Conservation (phyloP, 805 yeast species). For the Cyberlindnera euphorbiiphila region DNA sequence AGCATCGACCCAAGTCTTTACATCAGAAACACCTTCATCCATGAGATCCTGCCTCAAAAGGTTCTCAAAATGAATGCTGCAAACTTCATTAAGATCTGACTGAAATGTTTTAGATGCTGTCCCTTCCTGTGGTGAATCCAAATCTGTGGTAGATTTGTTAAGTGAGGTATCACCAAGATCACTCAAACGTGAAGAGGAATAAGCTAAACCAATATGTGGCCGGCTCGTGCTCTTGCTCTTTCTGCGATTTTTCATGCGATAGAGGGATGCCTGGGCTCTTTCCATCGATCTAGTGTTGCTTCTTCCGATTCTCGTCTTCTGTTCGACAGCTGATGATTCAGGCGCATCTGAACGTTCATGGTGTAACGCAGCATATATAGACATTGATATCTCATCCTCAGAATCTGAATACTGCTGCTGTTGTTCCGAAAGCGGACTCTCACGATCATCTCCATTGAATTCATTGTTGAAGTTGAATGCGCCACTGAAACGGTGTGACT, state of each 20-base stretch:
- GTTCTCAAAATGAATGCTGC: conserved; percentile 41
- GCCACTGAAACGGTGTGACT: conserved; percentile 18
- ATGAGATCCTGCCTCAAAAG: conserved; percentile 55
- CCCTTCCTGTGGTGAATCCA: conserved; percentile 1
- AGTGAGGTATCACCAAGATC: conserved; percentile 8
- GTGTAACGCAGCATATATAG: conserved; percentile 54
- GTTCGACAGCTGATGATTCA: conserved; percentile 24
- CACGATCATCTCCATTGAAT: conserved; percentile 9
- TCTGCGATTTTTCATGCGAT: conserved; percentile 57
- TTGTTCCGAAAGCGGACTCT: too few species aligned
- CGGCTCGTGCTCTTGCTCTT: conserved; percentile 43
- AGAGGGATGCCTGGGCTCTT: conserved; percentile 62
- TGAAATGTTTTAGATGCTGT: conserved; percentile 6
- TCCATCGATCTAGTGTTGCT: conserved; percentile 47
- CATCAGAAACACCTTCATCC: conserved; percentile 52
- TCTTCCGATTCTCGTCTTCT: conserved; percentile 34
- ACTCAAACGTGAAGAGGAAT: conserved; percentile 17
- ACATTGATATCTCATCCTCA: conserved; percentile 70
- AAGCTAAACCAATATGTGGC: conserved; percentile 26
- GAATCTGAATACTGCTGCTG: conserved; percentile 26
- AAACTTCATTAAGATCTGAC: conserved; percentile 34
- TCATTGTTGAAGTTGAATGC: conserved; percentile 25
- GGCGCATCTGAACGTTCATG: conserved; percentile 32
- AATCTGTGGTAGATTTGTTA: neutral
- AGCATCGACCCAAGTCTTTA: conserved; percentile 55